Evolutionary conservation across 345 rosid species (phyloP).

Genomic region (Conringia planisiliqua): DNA sequence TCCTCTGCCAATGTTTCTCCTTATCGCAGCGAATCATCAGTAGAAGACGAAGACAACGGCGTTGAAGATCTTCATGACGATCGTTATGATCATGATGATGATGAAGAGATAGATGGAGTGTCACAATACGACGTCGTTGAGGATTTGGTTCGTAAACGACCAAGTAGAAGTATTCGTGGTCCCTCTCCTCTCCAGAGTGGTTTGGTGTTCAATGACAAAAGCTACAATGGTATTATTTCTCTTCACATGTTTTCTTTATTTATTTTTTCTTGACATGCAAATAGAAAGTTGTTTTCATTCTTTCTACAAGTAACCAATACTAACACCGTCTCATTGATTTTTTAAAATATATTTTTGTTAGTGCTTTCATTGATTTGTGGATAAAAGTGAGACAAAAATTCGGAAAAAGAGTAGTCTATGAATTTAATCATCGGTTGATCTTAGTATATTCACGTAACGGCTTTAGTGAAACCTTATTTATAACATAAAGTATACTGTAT

Average conservation of each 20-base stretch:
- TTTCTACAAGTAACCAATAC: conserved; percentile 12
- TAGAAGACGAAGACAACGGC: conserved; percentile 20
- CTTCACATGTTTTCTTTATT: conserved; percentile 3
- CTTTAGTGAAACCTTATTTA: background rate
- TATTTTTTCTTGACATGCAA: conserved; percentile 8
- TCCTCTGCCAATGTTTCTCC: conserved; percentile 46
- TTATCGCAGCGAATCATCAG: conserved; percentile 44
- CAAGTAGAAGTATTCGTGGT: conserved; percentile 28
- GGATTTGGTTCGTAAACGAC: conserved; percentile 33
- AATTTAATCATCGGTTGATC: background rate
- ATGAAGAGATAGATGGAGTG: conserved; percentile 27
- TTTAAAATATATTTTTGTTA: no score
- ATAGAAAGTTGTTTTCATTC: conserved; percentile 11
- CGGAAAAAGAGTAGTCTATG: background rate
- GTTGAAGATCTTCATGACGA: conserved; percentile 30
- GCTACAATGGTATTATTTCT: conserved; percentile 38
- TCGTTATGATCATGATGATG: conserved; percentile 21
- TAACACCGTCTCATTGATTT: background rate
- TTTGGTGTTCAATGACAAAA: conserved; percentile 40
- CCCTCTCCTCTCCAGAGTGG: conserved; percentile 40
- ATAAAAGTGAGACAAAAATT: background rate
- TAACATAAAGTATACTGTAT: background rate
- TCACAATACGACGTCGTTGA: conserved; percentile 31
- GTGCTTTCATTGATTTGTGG: no score
- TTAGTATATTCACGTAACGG: conserved; percentile 5